Evolutionary conservation across 805 yeast species (phyloP).

Genomic region (Pichia exigua): DNA sequence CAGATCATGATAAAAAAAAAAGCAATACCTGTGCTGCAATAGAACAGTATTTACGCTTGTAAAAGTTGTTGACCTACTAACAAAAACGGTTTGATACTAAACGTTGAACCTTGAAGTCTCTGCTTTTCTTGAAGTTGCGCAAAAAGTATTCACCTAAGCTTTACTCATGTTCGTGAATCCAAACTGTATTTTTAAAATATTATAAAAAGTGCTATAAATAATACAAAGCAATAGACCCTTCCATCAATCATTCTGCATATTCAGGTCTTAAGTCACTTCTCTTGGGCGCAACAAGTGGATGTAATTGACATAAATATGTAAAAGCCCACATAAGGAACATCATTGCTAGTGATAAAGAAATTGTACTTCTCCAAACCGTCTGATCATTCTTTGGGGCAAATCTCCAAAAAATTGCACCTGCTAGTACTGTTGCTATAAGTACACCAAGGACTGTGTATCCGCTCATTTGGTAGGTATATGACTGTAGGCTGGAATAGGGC

Average conservation of each 20-base stretch:
- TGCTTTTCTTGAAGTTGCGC: no score
- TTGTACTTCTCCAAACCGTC: slow-evolving; percentile 75
- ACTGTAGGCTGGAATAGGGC: no score
- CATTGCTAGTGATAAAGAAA: slow-evolving; percentile 56
- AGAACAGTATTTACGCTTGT: no score
- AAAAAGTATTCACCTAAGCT: not conserved
- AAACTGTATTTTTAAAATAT: not conserved
- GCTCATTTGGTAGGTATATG: slow-evolving; percentile 1
- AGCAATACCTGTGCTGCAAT: no score
- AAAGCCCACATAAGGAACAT: slow-evolving; percentile 67
- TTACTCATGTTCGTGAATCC: not conserved
- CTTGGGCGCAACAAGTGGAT: slow-evolving; percentile 86
- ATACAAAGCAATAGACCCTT: not conserved
- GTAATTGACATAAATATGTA: slow-evolving; percentile 79
- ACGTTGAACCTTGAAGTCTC: no score
- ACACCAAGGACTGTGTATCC: slow-evolving; percentile 13
- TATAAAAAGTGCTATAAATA: not conserved
- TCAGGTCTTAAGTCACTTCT: slow-evolving; percentile 89
- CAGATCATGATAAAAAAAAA: no score
- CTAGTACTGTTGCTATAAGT: slow-evolving; percentile 47
- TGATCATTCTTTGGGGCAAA: slow-evolving; percentile 78
- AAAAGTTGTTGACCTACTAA: no score
- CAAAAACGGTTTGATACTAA: no score
- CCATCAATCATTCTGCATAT: slow-evolving; percentile 31
- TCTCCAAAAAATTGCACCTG: slow-evolving; percentile 69